Evolutionary conservation across 2,329 filamentous ascomycete species (phyloP), one percentile per base, ranked within the genome.

Genomic region (Fusarium chuoi): DNA sequence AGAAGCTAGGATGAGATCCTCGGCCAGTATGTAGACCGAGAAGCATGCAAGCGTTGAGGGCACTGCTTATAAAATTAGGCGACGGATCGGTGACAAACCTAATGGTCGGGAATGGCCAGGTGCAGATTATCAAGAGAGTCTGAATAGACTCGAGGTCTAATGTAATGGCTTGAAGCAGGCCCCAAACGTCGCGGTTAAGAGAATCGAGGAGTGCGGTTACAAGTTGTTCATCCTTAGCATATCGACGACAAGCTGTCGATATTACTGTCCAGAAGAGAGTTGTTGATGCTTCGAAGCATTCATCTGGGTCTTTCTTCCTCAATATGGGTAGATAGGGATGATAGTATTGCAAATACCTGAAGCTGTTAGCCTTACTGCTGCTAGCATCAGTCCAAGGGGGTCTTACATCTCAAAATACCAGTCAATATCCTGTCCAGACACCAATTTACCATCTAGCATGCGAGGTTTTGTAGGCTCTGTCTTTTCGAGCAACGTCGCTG

Each of bases 181-280:
- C 78, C 82, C 85, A 87, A 15, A 88, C 81, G 66, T 88, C 85
- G 3, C 82, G 79, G 65, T 82, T 81, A 14, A 89, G 79, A 20
- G 85, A 79, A n/a, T 87, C 86, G 46, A 84, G 80, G 10, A 89
- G 78, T 46, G 86, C 85, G 3, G 81, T 78, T 24, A 87, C 83
- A 26, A 86, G 77, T 7, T 80, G 80, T 5, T 82, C 76, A 46
- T 84, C 83, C 44, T 83, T 83, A 8, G 85, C 82, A 70, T 88
- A 88, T 2, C 87, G 84, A 6, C 87, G 86, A 33, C 84, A 85
- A 13, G 86, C 82, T 24, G 88, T 84, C 68, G 84, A 85, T 46
- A 89, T 81, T 62, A 89, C 83, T n/a, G 85, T 81, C 88, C 88
- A 89, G 75, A 89, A 89, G 12, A 89, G 83, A 14, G 87, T 81